A percentile compares a stretch with the other conserved stretches of the same genome.
phyloP scores from a whole-genome alignment of 1,284 basidiomycete genomes.

The Cutaneotrichosporon dermatis region DNA sequence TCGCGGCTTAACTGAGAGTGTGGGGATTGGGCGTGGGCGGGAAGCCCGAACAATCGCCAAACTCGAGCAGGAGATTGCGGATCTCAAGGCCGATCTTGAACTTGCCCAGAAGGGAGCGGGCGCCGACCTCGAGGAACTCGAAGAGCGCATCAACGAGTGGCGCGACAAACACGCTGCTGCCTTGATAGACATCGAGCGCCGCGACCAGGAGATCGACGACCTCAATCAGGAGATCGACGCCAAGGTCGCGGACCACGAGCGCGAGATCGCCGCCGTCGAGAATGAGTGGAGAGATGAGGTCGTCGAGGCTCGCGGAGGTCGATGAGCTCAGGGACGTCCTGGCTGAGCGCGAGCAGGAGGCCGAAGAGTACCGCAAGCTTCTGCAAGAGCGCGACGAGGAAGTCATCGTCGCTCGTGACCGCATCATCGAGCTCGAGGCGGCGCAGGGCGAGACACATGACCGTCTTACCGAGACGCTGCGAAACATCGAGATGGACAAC shows the following conservation, averaged over 20 bases:
- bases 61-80: slow-evolving; percentile 59
- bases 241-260: slow-evolving; percentile 42
- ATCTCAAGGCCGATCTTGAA: slow-evolving; percentile 32
- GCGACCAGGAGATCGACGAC: slow-evolving; percentile 48
- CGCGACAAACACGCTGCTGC: slow-evolving; percentile 45
- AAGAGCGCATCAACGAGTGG: slow-evolving; percentile 45
- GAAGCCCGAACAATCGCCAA: slow-evolving; percentile 58
- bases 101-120: background rate
- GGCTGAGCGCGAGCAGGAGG: slow-evolving; percentile 37
- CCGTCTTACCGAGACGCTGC: slow-evolving; percentile 42
- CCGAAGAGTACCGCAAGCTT: slow-evolving; percentile 35
- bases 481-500: slow-evolving; percentile 43
- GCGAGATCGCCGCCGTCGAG: slow-evolving; percentile 43
- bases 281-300: slow-evolving; percentile 47
- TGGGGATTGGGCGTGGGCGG: slow-evolving; percentile 53
- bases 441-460: slow-evolving; percentile 40
- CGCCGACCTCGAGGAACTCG: slow-evolving; percentile 36
- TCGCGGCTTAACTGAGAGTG: slow-evolving; percentile 25
- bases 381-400: slow-evolving; percentile 39
- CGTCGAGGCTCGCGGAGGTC: slow-evolving; percentile 39
- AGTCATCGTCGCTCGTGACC: slow-evolving; percentile 28
- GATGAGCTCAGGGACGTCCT: slow-evolving; percentile 48
- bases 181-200: slow-evolving; percentile 44
- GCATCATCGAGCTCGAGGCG: slow-evolving; percentile 40
- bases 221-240: slow-evolving; percentile 47